phyloP scores from a whole-genome alignment of 768 basidiomycete genomes.

The Rhodotorula babjevae region DNA sequence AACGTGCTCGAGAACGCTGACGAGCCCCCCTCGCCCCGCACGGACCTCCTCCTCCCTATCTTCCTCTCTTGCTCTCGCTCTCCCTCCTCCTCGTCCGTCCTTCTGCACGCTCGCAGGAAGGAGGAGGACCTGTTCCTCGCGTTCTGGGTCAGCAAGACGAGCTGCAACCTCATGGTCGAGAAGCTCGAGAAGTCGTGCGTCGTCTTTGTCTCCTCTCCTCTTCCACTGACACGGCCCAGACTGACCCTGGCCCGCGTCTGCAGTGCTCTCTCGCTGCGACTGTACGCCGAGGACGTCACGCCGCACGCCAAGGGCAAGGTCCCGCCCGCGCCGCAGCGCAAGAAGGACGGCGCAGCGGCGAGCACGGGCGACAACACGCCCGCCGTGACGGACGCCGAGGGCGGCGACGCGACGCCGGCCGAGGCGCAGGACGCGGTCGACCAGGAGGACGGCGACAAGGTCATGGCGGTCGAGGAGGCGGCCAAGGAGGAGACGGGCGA shows the following conservation, averaged over 20 bases:
- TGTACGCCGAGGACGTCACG: constrained; percentile 79
- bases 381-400: constrained; percentile 9
- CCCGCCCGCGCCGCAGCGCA: neutral
- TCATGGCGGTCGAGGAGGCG: constrained; percentile 27
- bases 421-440: constrained; percentile 31
- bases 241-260: neutral
- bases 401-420: constrained; percentile 6
- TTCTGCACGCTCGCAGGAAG: constrained; percentile 52
- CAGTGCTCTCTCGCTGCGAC: constrained; percentile 78
- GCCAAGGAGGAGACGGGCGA: constrained; percentile 15
- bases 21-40: no score
- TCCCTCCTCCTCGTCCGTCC: neutral
- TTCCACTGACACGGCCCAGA: no score
- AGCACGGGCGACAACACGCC: neutral
- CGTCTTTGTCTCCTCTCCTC: no score
- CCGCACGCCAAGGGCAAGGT: constrained; percentile 33
- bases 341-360: neutral
- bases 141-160: constrained; percentile 87
- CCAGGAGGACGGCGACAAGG: constrained; percentile 14
- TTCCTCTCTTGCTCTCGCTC: neutral
- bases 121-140: constrained; percentile 82
- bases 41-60: neutral
- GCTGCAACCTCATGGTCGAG: constrained; percentile 86
- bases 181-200: constrained; percentile 89
- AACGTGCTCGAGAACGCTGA: no score